Base-by-base conservation (phyloP, 495 filamentous ascomycete species). In the Cercophora sp. region DNA sequence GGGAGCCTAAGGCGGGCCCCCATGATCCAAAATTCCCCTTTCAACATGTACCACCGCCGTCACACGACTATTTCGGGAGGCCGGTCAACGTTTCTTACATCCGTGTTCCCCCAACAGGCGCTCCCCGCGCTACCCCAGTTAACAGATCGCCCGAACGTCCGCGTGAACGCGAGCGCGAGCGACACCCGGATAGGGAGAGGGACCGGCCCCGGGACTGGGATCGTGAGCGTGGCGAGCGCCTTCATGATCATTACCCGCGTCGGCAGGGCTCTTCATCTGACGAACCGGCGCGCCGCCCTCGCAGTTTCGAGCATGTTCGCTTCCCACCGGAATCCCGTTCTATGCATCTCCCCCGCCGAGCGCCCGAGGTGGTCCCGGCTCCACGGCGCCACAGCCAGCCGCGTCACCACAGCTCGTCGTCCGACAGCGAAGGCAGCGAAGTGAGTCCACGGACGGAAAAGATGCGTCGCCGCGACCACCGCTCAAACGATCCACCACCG, bases 371-470 rank as follows among this genome's bases (percentile, higher is more conserved):
- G n/a, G n/a, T n/a, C n/a, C n/a, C n/a, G n/a, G n/a, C n/a, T n/a
- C 54, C 44, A 18, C 60, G 64, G 20, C 55, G 62, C 3, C 60
- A 59, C 40, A 67, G 62, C 46, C 64, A 65, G n/a, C 60, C 62
- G 1, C 52, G 57, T 2, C 56, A 60, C 41, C 46, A 61, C 41
- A 60, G 54, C 47, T 32, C 48, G 13, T 41, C 50, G 11, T 63
- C 63, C 25, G 62, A 65, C 8, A 61, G 54, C 5, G 57, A 64
- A 4, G 52, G 37, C 11, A 23, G 41, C 13, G 43, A 48, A 1
- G 13, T 56, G 19, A 60, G 58, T 49, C 56, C 63, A 2, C 26
- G 54, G 3, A 51, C 43, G 3, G 10, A 39, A 2, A 42, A 35
- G 18, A n/a, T 35, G 8, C 43, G 49, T 18, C 48, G 51, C 3